Evolutionary conservation across 2,329 filamentous ascomycete species (phyloP).

Genomic region (Blumeriella jaapii): DNA sequence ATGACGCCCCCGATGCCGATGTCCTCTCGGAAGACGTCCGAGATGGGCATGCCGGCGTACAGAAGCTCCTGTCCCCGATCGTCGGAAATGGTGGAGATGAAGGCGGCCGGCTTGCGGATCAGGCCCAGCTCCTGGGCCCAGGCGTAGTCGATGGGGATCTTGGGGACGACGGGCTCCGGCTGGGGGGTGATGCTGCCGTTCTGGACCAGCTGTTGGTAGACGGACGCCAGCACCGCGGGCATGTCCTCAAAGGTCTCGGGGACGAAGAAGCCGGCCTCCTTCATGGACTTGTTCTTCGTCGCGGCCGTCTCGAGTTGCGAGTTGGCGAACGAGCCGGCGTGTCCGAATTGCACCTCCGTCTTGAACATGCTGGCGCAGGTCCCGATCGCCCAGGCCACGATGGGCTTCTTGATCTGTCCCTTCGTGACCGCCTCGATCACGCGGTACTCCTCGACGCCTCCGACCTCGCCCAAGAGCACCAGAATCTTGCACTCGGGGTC

Average conservation of each 20-base stretch:
- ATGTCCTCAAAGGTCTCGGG: slow-evolving; percentile 96
- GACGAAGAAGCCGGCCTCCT: slow-evolving; percentile 85
- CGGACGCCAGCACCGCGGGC: slow-evolving; percentile 59
- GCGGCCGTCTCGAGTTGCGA: slow-evolving; percentile 96
- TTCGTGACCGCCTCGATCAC: slow-evolving; percentile 97
- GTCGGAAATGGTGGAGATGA: slow-evolving; percentile 99
- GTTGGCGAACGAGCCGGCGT: slow-evolving; percentile 98
- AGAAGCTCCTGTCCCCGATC: slow-evolving; percentile 98
- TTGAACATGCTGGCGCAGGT: slow-evolving; percentile 99
- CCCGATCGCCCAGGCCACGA: slow-evolving; percentile 98
- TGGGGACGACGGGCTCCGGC: slow-evolving; percentile 84
- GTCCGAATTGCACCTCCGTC: slow-evolving; percentile 98
- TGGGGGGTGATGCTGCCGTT: slow-evolving; percentile 76
- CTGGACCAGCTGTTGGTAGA: slow-evolving; percentile 83
- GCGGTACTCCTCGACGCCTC: slow-evolving; percentile 99
- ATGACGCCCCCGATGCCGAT: slow-evolving; percentile 99
- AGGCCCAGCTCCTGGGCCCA: slow-evolving; percentile 99
- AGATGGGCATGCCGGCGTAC: slow-evolving; percentile 98
- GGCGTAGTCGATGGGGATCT: slow-evolving; percentile 99
- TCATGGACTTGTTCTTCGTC: slow-evolving; percentile 95
- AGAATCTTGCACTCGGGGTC: slow-evolving; percentile 98
- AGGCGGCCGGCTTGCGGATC: slow-evolving; percentile 98
- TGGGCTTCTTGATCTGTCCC: slow-evolving; percentile 92
- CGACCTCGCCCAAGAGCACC: slow-evolving; percentile 90
- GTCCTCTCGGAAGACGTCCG: slow-evolving; percentile 98